These are phyloP conservation scores for Heritiera littoralis DNA, from an alignment of 345 rosid species.

Conservation along the genomic window DNA sequence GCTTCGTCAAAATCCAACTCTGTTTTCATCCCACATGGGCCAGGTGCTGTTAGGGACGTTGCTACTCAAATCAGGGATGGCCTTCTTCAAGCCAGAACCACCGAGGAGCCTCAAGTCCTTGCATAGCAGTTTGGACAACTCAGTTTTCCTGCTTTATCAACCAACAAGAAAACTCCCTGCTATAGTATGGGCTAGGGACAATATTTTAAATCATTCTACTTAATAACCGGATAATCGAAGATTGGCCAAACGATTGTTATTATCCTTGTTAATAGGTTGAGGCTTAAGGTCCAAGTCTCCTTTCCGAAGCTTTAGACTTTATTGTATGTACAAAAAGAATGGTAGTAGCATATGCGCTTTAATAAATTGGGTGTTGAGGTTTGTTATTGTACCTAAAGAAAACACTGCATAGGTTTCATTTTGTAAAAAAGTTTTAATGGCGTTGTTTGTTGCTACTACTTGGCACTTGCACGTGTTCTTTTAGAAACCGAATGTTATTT, in stretches of 20 bases:
- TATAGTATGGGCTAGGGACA: neutral
- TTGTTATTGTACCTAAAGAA: neutral
- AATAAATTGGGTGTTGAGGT: neutral
- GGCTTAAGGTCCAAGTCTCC: neutral
- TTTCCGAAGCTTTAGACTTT: neutral
- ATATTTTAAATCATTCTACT: neutral
- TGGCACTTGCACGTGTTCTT: too few species aligned
- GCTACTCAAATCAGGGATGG: conserved; percentile 70
- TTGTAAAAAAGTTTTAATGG: too few species aligned
- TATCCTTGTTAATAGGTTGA: neutral
- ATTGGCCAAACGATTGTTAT: neutral
- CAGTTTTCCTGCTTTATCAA: too few species aligned
- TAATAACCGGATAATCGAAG: neutral
- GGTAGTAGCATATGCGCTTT: neutral
- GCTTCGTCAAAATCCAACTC: conserved; percentile 60
- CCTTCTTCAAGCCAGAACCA: conserved; percentile 56
- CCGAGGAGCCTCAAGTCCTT: neutral
- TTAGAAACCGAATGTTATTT: too few species aligned
- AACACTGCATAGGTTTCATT: too few species aligned
- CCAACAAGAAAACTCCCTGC: too few species aligned
- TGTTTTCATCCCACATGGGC: conserved; percentile 73
- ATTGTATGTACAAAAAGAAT: neutral
- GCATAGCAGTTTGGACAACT: neutral
- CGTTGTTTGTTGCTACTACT: too few species aligned
- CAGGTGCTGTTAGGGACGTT: conserved; percentile 66